Evolutionary conservation across 106 monocot species (phyloP).

Genomic region (Cymbidium sinense): DNA sequence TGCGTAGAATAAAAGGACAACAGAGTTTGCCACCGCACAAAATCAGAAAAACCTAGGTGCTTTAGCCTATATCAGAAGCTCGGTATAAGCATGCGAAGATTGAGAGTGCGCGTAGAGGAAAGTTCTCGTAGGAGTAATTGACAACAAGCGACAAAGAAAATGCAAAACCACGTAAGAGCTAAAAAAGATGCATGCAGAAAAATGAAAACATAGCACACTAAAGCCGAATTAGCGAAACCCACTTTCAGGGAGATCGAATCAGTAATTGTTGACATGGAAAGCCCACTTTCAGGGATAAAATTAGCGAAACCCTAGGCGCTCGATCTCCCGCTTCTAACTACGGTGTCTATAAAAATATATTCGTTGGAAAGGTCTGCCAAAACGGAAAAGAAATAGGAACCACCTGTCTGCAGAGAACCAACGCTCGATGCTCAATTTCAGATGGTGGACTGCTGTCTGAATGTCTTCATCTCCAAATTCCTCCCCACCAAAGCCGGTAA

Average conservation of each 20-base stretch:
- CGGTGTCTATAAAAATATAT: conserved; percentile 1
- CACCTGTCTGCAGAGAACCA: conserved; percentile 7
- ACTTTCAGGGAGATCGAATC: background rate
- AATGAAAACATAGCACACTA: background rate
- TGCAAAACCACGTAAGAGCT: background rate
- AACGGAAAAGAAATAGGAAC: background rate
- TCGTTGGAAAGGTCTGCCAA: background rate
- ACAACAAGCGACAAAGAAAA: background rate
- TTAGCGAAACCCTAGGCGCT: conserved; percentile 9
- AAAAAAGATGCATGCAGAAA: background rate
- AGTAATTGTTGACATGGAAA: background rate
- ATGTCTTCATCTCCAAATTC: conserved; percentile 5
- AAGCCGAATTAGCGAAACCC: too few species aligned
- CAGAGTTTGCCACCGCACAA: background rate
- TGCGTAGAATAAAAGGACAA: background rate
- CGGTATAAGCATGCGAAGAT: background rate
- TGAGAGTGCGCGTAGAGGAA: background rate
- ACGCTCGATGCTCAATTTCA: background rate
- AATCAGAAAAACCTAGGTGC: background rate
- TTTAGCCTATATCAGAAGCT: too few species aligned
- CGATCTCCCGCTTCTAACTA: conserved; percentile 9
- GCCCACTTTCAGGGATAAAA: background rate
- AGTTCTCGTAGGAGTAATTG: background rate
- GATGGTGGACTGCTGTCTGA: background rate
- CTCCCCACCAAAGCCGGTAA: conserved; percentile 11